Conservation (phyloP, 1,139 yeast species). For the Yarrowia galli region DNA sequence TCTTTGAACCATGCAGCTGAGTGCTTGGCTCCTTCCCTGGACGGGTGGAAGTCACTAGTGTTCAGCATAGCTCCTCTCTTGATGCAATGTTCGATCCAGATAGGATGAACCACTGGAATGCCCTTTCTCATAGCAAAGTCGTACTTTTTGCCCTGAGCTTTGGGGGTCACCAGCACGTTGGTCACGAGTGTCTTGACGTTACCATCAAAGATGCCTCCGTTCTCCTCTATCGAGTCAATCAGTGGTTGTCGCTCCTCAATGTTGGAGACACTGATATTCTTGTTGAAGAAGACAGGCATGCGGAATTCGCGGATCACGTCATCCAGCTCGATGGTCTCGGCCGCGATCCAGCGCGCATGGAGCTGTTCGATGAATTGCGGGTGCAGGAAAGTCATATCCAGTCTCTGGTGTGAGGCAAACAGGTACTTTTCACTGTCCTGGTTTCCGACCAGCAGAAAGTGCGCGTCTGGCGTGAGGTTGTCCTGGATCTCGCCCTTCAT, state of each 20-base stretch:
- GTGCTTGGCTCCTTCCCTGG: neutral
- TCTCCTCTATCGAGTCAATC: slow-evolving; percentile 53
- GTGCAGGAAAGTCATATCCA: slow-evolving; percentile 64
- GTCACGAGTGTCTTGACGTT: slow-evolving; percentile 60
- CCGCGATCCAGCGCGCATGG: slow-evolving; percentile 62
- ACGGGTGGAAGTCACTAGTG: slow-evolving; percentile 55
- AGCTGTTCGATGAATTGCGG: slow-evolving; percentile 58
- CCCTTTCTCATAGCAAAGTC: slow-evolving; percentile 71
- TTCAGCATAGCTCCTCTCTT: slow-evolving; percentile 67
- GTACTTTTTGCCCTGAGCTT: slow-evolving; percentile 68
- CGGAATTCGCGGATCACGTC: slow-evolving; percentile 46
- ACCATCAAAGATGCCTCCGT: slow-evolving; percentile 69
- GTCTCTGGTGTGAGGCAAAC: slow-evolving; percentile 65
- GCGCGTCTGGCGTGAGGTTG: slow-evolving; percentile 13
- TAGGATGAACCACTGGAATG: slow-evolving; percentile 73
- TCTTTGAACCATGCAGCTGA: neutral
- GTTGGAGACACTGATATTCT: slow-evolving; percentile 63
- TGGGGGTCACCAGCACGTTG: slow-evolving; percentile 55
- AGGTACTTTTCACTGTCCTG: slow-evolving; percentile 71
- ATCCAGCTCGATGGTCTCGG: slow-evolving; percentile 54
- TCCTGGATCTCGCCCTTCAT: slow-evolving; percentile 27
- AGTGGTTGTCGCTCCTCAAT: slow-evolving; percentile 53
- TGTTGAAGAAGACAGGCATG: slow-evolving; percentile 58
- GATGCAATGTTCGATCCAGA: slow-evolving; percentile 73
- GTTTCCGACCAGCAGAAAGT: slow-evolving; percentile 68